These are phyloP conservation scores for Candida dajiaensis DNA, from an alignment of 805 yeast species.

Conservation along the genomic window DNA sequence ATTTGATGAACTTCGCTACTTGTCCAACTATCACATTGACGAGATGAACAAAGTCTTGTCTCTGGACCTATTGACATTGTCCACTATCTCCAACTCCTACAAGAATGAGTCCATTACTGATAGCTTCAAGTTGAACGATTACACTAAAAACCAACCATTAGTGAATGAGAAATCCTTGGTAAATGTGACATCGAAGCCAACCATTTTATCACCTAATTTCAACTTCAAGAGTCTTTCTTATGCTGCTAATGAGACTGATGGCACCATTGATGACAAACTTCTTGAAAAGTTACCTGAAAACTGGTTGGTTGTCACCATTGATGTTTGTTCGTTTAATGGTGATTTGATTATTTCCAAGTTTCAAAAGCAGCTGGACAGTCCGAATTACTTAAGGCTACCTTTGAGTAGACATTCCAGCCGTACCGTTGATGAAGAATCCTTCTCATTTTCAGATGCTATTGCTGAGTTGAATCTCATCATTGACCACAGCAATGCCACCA, in stretches of 20 bases:
- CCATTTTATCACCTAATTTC: slow-evolving; percentile 15
- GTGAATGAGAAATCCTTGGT: slow-evolving; percentile 22
- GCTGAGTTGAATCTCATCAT: slow-evolving; percentile 47
- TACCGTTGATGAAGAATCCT: slow-evolving; percentile 35
- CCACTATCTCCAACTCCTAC: slow-evolving; percentile 20
- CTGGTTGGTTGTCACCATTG: slow-evolving; percentile 61
- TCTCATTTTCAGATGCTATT: slow-evolving; percentile 41
- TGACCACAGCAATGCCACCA: slow-evolving; percentile 52
- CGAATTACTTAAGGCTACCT: slow-evolving; percentile 54
- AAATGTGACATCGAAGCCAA: slow-evolving; percentile 8
- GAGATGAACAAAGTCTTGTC: slow-evolving; percentile 21
- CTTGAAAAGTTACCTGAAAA: slow-evolving; percentile 30
- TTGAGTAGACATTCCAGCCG: slow-evolving; percentile 42
- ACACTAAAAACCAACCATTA: slow-evolving; percentile 22
- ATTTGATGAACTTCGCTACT: slow-evolving; percentile 15
- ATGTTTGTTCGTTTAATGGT: slow-evolving; percentile 50
- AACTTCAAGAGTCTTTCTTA: slow-evolving; percentile 4
- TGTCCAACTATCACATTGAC: slow-evolving; percentile 23
- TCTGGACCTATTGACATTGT: slow-evolving; percentile 20
- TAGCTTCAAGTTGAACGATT: slow-evolving; percentile 22
- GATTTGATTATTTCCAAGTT: slow-evolving; percentile 50
- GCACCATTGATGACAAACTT: slow-evolving; percentile 5
- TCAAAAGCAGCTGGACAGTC: slow-evolving; percentile 27
- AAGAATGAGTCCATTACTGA: slow-evolving; percentile 16
- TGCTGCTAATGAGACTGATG: slow-evolving; percentile 2